These are phyloP conservation scores for Angomonas desouzai DNA, from an alignment of 208 protist species.

Conservation along the genomic window DNA sequence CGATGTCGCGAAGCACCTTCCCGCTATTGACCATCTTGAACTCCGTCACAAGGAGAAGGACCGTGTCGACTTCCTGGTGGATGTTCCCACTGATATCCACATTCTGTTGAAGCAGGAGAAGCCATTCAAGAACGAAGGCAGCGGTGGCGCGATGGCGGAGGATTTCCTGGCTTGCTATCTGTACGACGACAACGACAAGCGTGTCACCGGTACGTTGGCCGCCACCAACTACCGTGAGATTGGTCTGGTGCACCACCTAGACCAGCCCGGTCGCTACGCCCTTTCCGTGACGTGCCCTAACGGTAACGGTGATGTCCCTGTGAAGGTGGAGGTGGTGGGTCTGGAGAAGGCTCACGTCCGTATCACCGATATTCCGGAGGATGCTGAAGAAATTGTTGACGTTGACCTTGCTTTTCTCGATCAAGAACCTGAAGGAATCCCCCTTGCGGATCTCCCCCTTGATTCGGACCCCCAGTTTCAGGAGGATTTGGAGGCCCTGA, in stretches of 20 bases:
- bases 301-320: slow-evolving; percentile 50
- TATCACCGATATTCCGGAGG: slow-evolving; percentile 61
- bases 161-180: slow-evolving; percentile 77
- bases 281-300: slow-evolving; percentile 57
- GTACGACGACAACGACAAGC: slow-evolving; percentile 63
- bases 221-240: slow-evolving; percentile 78
- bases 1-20: slow-evolving; percentile 51
- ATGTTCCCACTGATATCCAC: slow-evolving; percentile 67
- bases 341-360: slow-evolving; percentile 55
- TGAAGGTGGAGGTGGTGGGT: slow-evolving; percentile 60
- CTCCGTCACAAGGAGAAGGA: slow-evolving; percentile 42
- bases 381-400: slow-evolving; percentile 56
- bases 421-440: slow-evolving; percentile 54
- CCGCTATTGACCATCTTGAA: slow-evolving; percentile 64
- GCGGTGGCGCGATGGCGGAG: slow-evolving; percentile 61
- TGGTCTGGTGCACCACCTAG: slow-evolving; percentile 57
- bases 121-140: slow-evolving; percentile 40
- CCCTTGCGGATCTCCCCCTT: slow-evolving; percentile 50
- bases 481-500: slow-evolving; percentile 41
- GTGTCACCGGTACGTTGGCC: slow-evolving; percentile 40
- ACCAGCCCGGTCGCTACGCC: slow-evolving; percentile 58
- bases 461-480: slow-evolving; percentile 49
- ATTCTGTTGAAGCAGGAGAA: slow-evolving; percentile 75
- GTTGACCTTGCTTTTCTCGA: slow-evolving; percentile 72
- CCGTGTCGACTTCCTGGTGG: slow-evolving; percentile 77